phyloP scores from a whole-genome alignment of 805 yeast species.

The Clavispora fructus region DNA sequence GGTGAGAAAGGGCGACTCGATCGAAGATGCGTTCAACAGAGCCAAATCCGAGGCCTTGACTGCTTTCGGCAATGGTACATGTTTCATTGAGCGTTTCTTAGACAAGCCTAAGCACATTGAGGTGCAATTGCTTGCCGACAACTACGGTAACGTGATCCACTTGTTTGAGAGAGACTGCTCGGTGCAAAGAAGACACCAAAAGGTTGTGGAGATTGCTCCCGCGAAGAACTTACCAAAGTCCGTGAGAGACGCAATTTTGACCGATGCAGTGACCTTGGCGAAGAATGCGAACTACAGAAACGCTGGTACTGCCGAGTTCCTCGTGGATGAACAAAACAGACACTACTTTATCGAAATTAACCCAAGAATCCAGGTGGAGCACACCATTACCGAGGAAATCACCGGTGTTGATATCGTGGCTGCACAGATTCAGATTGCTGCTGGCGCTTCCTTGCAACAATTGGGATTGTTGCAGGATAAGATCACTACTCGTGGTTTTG shows the following conservation, averaged over 20 bases:
- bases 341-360: conserved; percentile 97
- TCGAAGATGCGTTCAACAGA: conserved; percentile 86
- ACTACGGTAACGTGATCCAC: conserved; percentile 91
- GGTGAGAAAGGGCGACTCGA: conserved; percentile 91
- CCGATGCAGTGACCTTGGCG: conserved; percentile 93
- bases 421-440: conserved; percentile 98
- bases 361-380: conserved; percentile 98
- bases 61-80: conserved; percentile 97
- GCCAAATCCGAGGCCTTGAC: conserved; percentile 92
- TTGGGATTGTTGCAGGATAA: conserved; percentile 91
- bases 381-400: conserved; percentile 97
- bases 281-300: conserved; percentile 83
- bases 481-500: conserved; percentile 94
- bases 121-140: conserved; percentile 92
- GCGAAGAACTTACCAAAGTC: conserved; percentile 80
- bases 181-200: conserved; percentile 99
- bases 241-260: conserved; percentile 86
- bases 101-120: conserved; percentile 97
- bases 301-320: conserved; percentile 98
- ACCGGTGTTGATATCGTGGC: conserved; percentile 98
- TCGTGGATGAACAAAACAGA: conserved; percentile 88
- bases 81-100: conserved; percentile 93
- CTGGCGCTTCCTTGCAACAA: conserved; percentile 91
- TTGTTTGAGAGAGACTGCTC: conserved; percentile 97
- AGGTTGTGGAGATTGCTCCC: conserved; percentile 97